Percentiles rank a stretch among this genome's conserved stretches.
phyloP scores from a whole-genome alignment of 192 early-diverging fungal species.

The Backusella luteola region DNA sequence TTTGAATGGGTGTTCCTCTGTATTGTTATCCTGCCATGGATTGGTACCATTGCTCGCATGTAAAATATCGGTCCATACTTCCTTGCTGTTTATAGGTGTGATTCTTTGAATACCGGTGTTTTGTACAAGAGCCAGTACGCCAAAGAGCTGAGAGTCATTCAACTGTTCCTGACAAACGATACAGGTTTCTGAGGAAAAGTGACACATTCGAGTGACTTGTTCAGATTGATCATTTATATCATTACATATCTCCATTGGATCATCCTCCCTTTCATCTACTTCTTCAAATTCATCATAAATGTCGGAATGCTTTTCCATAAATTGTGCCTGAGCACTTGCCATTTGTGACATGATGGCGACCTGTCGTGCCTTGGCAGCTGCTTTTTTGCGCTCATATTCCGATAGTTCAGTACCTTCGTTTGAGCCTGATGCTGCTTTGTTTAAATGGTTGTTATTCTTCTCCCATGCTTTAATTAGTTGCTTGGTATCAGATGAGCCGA shows the following conservation, averaged over 20 bases:
- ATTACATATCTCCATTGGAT: slow-evolving; percentile 3
- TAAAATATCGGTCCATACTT: slow-evolving; percentile 42
- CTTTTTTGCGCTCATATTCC: slow-evolving; percentile 76
- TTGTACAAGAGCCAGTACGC: slow-evolving; percentile 83
- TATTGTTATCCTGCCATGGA: not conserved
- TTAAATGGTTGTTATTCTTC: not conserved
- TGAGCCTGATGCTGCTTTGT: not conserved
- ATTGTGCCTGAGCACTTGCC: slow-evolving; percentile 78
- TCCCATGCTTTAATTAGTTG: slow-evolving; percentile 40
- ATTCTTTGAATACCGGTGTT: slow-evolving; percentile 68
- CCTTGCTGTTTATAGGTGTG: slow-evolving; percentile 65
- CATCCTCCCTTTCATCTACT: slow-evolving; percentile 39
- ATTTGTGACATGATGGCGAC: slow-evolving; percentile 91
- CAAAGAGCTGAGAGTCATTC: slow-evolving; percentile 58
- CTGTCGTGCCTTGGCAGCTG: slow-evolving; percentile 80
- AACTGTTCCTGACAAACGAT: slow-evolving; percentile 97
- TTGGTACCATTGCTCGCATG: slow-evolving; percentile 21
- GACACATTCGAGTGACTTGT: slow-evolving; percentile 47
- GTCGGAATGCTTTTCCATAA: slow-evolving; percentile 78
- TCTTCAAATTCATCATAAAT: slow-evolving; percentile 55
- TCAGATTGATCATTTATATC: slow-evolving; percentile 23
- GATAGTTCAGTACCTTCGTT: slow-evolving; percentile 30
- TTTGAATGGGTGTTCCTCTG: not conserved
- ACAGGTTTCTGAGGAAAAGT: slow-evolving; percentile 80
- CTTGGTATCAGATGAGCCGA: slow-evolving; percentile 48